Evolutionary conservation across 495 filamentous ascomycete genomes (phyloP).

Genomic region (Aspergillus biplanus): DNA sequence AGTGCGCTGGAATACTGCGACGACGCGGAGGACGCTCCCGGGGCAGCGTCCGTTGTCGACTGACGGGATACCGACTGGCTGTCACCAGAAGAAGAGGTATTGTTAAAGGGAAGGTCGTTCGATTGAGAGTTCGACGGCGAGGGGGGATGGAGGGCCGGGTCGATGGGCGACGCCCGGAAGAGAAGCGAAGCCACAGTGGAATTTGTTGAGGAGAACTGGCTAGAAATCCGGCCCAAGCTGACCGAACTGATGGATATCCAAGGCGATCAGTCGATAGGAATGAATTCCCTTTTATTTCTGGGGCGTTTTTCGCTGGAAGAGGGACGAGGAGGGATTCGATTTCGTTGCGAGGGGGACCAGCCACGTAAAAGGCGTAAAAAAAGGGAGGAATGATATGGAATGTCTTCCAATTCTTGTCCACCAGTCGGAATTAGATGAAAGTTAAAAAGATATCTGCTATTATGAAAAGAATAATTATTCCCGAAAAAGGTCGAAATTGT

Average conservation of each 20-base stretch:
- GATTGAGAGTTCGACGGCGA: constrained; percentile 46
- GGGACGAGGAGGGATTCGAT: constrained; percentile 16
- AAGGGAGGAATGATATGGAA: constrained; percentile 28
- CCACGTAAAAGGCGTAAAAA: constrained; percentile 27
- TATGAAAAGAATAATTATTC: constrained; percentile 1
- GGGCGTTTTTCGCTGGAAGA: constrained; percentile 7
- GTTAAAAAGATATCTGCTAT: constrained; percentile 1
- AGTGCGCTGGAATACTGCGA: constrained; percentile 42
- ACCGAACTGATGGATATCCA: constrained; percentile 38
- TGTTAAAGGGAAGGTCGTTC: constrained; percentile 43
- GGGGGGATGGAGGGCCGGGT: constrained; percentile 52
- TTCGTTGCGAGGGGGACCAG: constrained; percentile 27
- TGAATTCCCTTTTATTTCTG: neutral
- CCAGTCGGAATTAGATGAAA: constrained; percentile 19
- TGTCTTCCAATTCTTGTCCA: constrained; percentile 18
- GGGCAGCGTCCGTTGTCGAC: constrained; percentile 27
- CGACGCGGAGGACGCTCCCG: constrained; percentile 40
- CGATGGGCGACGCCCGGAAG: constrained; percentile 62
- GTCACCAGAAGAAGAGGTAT: constrained; percentile 26
- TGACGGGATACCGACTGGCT: constrained; percentile 27
- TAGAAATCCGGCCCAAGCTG: constrained; percentile 41
- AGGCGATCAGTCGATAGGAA: constrained; percentile 14
- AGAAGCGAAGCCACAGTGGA: constrained; percentile 55
- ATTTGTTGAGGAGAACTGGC: constrained; percentile 36
- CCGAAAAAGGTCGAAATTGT: neutral